Conservation (phyloP, 1,284 basidiomycete species). For the Ganoderma sinense region DNA sequence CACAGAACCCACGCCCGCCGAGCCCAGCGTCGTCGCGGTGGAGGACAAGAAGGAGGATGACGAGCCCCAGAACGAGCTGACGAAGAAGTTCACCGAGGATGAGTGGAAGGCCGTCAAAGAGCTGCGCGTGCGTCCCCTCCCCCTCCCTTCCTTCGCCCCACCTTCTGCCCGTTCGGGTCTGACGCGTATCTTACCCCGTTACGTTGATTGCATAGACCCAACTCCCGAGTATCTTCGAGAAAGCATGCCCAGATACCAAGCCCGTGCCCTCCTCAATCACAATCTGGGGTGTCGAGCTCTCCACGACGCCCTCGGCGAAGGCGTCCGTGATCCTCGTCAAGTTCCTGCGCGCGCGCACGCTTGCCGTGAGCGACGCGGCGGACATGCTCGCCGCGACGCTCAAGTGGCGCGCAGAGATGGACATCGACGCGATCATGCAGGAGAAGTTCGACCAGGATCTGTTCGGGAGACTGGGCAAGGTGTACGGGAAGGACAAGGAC, state of each 20-base stretch:
- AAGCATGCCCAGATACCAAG: slow-evolving; percentile 61
- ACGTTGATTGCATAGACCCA: slow-evolving; percentile 46
- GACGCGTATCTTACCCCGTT: neutral
- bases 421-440: slow-evolving; percentile 63
- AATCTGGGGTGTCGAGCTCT: slow-evolving; percentile 74
- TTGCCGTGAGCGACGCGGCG: slow-evolving; percentile 60
- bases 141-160: neutral
- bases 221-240: slow-evolving; percentile 64
- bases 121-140: slow-evolving; percentile 56
- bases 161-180: slow-evolving; percentile 7
- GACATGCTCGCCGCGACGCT: slow-evolving; percentile 75
- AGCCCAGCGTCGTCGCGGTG: slow-evolving; percentile 10
- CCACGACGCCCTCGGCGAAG: slow-evolving; percentile 56
- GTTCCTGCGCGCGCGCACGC: slow-evolving; percentile 69
- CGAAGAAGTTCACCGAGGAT: slow-evolving; percentile 67
- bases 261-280: slow-evolving; percentile 47
- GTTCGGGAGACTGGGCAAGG: slow-evolving; percentile 70
- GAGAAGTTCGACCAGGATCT: slow-evolving; percentile 72
- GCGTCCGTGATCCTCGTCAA: slow-evolving; percentile 80
- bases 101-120: slow-evolving; percentile 76
- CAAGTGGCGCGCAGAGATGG: slow-evolving; percentile 76
- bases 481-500: slow-evolving; percentile 72
- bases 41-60: slow-evolving; percentile 28
- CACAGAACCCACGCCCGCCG: neutral
- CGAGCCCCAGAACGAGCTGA: slow-evolving; percentile 74